Evolutionary conservation across 345 rosid species (phyloP).

Genomic region (Salix viminalis): DNA sequence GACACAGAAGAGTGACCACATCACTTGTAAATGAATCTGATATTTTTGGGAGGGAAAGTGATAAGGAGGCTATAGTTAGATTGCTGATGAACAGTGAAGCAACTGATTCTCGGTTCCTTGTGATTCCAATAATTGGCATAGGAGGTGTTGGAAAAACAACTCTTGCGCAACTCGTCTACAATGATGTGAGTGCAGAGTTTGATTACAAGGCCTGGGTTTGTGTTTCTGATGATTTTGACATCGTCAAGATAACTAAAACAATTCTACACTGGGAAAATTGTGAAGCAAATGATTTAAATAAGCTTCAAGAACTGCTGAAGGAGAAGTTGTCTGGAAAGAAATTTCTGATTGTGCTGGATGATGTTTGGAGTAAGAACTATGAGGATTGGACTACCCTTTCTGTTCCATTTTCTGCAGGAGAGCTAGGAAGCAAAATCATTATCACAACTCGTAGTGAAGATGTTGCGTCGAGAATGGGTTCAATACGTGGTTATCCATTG

Average conservation of each 20-base stretch:
- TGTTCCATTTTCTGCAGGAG: no score
- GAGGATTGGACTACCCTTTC: no score
- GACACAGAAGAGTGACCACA: no score
- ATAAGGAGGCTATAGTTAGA: no score
- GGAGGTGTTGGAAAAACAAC: no score
- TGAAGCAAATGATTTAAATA: conserved; percentile 8
- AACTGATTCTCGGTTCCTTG: no score
- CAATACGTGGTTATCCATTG: background rate
- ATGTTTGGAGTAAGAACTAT: conserved; percentile 18
- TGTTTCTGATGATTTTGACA: no score
- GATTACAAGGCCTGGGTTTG: conserved; percentile 10
- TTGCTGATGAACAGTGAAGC: no score
- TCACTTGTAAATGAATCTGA: no score
- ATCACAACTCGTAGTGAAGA: conserved; percentile 17
- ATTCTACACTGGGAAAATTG: background rate
- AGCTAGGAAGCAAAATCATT: conserved; percentile 3
- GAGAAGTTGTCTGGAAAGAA: conserved; percentile 7
- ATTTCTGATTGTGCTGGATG: conserved; percentile 24
- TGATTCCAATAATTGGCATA: no score
- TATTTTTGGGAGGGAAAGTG: no score
- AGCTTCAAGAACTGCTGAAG: conserved; percentile 10
- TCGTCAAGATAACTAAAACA: background rate
- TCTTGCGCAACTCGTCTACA: no score
- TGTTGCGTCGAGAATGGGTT: conserved; percentile 6
- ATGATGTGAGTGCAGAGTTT: background rate